Base-by-base conservation (phyloP, 192 early-diverging fungal species). In the Geranomyces variabilis region DNA sequence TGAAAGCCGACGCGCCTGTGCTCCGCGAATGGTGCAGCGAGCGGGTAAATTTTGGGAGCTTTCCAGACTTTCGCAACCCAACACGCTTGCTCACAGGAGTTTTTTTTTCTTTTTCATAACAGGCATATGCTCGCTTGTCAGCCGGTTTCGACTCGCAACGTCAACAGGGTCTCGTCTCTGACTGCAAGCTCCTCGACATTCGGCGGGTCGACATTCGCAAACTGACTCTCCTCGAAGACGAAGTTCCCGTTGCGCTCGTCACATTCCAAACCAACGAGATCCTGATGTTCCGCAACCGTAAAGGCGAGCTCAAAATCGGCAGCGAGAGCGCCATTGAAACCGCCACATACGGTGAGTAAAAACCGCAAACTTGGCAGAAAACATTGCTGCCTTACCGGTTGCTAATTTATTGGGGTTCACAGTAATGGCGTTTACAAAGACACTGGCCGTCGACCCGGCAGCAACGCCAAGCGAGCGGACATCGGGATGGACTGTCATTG, bases 21-120 rank as follows among this genome's bases (percentile, higher is more conserved):
- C 84, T 99, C 48, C 87, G 88, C 75, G 78, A 89, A 57, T 99
- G 97, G 96, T 96, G 95, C 84, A 93, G 92, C 13, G 97, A 99
- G 81, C 91, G 89, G 67, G 92, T 93, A 80, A 75, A 82, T 78
- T 43, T 8, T 60, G n/a, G n/a, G n/a, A n/a, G n/a, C n/a, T n/a
- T n/a, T n/a, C n/a, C n/a, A n/a, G n/a, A n/a, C n/a, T 33, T 80
- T 45, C 26, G 22, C 44, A n/a, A n/a, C 61, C n/a, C n/a, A n/a
- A n/a, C n/a, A n/a, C n/a, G n/a, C n/a, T n/a, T n/a, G n/a, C n/a
- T n/a, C n/a, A n/a, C n/a, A n/a, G n/a, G n/a, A n/a, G n/a, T n/a
- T n/a, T n/a, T n/a, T n/a, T n/a, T n/a, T n/a, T n/a, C n/a, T n/a
- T n/a, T n/a, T n/a, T n/a, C n/a, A n/a, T 41, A 3, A 41, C 36